Evolutionary conservation across 495 filamentous ascomycete genomes (phyloP), one percentile per base, ranked within the genome.

Genomic region (Glonium stellatum): DNA sequence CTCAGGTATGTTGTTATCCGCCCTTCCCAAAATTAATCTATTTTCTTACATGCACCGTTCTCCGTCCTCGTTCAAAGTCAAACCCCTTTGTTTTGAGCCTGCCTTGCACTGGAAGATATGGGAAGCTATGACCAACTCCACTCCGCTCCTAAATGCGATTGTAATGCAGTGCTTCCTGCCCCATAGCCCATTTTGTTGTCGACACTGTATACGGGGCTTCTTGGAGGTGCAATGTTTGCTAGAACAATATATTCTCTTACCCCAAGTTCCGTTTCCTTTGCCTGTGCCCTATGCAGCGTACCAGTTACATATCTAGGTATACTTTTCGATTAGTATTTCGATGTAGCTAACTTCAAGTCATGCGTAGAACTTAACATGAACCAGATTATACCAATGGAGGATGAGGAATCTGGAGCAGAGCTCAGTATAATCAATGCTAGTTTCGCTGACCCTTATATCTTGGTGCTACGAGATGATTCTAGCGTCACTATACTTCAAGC

Each of bases 341-440:
- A 1, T 39, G 10, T 19, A 34, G 5, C n/a, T 39, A 22, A 25
- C 44, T 23, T 12, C 35, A 21, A 42, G 12, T 31, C 6, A 6
- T 13, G 39, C 18, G 58, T 66, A 92, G 90, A 96, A 69, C 77
- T 97, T 49, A 85, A 86, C 10, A 78, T 99, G 37, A 80, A 84
- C 47, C 92, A 97, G 68, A 97, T 97, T 34, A 80, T 96, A 57
- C 89, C 90, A 1, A 85, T 97, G 76, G 80, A 83, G 57, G 92
- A 97, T 62, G 93, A 96, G 65, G 88, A 89, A 49, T 89, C 83
- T 0, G 90, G 85, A 19, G 80, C 80, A 11, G 85, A 86, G 62
- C 84, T 88, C 4, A 78, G 83, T 39, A 85, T 92, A 25, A 74
- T 89, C 42, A 88, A 81, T 66, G 86, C 87, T n/a, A 93, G 87